A percentile compares a stretch with the other conserved stretches of the same genome.
These are phyloP conservation scores for Camelina sativa DNA, from an alignment of 345 rosid species.

Conservation along the genomic window DNA sequence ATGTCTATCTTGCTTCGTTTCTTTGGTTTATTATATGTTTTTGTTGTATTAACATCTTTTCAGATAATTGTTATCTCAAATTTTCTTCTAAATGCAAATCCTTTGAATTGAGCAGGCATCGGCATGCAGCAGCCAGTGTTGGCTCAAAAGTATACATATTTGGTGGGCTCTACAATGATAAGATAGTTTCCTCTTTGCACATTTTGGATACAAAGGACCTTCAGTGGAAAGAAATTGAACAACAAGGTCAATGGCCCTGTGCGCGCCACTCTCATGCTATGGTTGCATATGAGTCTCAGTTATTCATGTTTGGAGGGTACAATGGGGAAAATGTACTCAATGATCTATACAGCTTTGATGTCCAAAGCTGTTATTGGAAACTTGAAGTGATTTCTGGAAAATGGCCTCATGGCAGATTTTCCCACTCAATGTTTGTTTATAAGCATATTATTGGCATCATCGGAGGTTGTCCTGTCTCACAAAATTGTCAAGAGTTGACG, in stretches of 20 bases:
- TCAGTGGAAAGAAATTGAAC: slow-evolving; percentile 66
- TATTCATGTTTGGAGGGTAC: slow-evolving; percentile 84
- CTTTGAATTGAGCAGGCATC: slow-evolving; percentile 64
- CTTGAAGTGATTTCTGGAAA: slow-evolving; percentile 69
- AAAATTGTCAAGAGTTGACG: slow-evolving; percentile 70
- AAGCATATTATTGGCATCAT: slow-evolving; percentile 69
- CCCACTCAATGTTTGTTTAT: slow-evolving; percentile 85
- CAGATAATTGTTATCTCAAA: background rate
- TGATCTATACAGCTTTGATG: slow-evolving; percentile 81
- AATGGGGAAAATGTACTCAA: slow-evolving; percentile 74
- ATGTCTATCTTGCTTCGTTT: background rate
- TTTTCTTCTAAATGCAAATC: slow-evolving; percentile 25
- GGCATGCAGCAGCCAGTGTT: slow-evolving; percentile 80
- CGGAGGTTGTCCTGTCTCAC: slow-evolving; percentile 91
- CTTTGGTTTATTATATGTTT: background rate
- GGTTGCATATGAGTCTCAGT: slow-evolving; percentile 66
- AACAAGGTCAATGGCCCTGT: slow-evolving; percentile 66
- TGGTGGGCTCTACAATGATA: slow-evolving; percentile 72
- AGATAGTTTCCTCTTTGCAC: slow-evolving; percentile 62
- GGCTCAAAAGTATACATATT: slow-evolving; percentile 75
- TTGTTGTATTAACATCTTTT: background rate
- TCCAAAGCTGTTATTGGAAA: slow-evolving; percentile 60
- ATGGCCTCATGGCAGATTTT: slow-evolving; percentile 82
- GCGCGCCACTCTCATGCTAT: slow-evolving; percentile 90
- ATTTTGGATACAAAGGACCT: slow-evolving; percentile 57